Evolutionary conservation across 2,329 filamentous ascomycete genomes (phyloP), one percentile per base, ranked within the genome.

Genomic region (Elsinoe ampelina): DNA sequence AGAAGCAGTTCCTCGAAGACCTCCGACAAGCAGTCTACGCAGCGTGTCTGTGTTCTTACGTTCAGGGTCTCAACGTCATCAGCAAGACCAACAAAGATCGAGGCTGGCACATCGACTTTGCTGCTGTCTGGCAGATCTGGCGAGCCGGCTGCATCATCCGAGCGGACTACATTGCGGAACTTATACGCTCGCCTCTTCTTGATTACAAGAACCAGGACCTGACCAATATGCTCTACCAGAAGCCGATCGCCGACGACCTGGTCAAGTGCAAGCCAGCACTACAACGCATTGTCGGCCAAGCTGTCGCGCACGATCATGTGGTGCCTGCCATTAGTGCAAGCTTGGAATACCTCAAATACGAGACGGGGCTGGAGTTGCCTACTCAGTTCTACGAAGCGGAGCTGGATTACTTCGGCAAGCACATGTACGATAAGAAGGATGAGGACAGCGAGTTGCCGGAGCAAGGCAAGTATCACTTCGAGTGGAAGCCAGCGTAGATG

Each of bases 361-460:
- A 75, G 26, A 79, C 76, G 1, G 79, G 78, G 13, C 79, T 77
- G 2, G 76, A 78, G 58, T 67, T 88, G 32, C 84, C 84, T 0
- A 86, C 83, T 3, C 77, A 79, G 57, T 87, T 88, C 64, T 83
- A 84, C 71, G 84, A 87, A 68, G 84, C 84, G 0, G 78, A 88
- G 71, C 71, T 88, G 66, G 84, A 87, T 65, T 86, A 82, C 64
- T 88, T 88, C 65, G 84, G 85, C 0, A 76, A 77, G 36, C 84
- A 87, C 67, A 80, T 79, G 71, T 87, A 80, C 65, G 82, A 86
- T 64, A 72, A 76, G 60, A 78, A 78, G 61, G 75, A 75, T 1
- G 79, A 83, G 32, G 65, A 68, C 61, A 74, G 75, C 2, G 76
- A 78, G 1, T 69, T 74, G 58, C 75, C 80, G 1, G 71, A 70